Base-by-base conservation (phyloP, 139 green algal species). In the Choricystis sp. region DNA sequence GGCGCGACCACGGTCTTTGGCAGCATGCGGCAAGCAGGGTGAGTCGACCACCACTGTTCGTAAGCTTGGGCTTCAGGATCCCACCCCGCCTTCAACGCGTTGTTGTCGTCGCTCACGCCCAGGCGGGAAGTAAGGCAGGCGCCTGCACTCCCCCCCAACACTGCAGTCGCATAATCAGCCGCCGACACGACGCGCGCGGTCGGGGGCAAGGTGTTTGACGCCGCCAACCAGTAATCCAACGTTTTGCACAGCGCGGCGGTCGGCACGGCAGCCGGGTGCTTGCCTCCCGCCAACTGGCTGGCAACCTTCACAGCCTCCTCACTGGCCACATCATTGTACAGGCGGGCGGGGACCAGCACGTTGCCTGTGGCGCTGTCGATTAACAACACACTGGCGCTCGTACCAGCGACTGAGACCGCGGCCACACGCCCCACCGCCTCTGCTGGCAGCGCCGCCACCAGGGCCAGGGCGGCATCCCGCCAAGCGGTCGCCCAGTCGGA, bases 231-330 rank as follows among this genome's bases (percentile, higher is more conserved):
- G 85, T 86, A 95, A 0, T 70, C 70, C 29, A 92, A 61, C 22
- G 94, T 67, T 74, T 96, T 96, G 75, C 75, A 87, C 31, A 96
- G 78, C 0, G 89, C 89, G 29, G 85, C 94, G 26, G 88, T 94
- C 57, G 79, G 66, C 0, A 86, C 80, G 1, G 74, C 78, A 19
- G 81, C 81, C 0, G 85, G 92, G 82, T 96, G 86, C 2, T 75
- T 64, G 5, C 71, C 26, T 0, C 86, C 85, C 0, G 81, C 85
- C 4, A 97, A 83, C 4, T 66, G 65, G 78, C 83, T 76, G 29
- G 79, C 72, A 1, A 25, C 55, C 19, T 31, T 30, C 26, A 87
- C 75, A 20, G 70, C 72, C 0, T 64, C 60, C 25, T 61, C 25
- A 0, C 61, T 30, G 64, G 88, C 81, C 1, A 71, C 77, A 60